phyloP scores from a whole-genome alignment of 1,284 basidiomycete genomes.

The Cryptococcus maquisensis region DNA sequence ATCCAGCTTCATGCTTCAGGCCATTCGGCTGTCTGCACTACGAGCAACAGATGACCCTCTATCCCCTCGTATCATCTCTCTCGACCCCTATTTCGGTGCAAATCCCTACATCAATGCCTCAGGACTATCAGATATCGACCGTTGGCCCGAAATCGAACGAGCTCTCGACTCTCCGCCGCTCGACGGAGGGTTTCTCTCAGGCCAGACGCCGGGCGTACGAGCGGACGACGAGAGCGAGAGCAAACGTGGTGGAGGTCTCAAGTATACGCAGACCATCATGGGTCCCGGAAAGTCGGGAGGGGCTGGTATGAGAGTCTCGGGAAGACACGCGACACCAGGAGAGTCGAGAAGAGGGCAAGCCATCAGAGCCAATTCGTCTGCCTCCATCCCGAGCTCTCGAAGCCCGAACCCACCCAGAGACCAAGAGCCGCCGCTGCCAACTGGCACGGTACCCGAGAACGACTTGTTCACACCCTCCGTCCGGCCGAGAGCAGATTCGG shows the following conservation, averaged over 20 bases:
- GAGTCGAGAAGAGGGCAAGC: slow-evolving; percentile 9
- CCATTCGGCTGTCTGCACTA: slow-evolving; percentile 77
- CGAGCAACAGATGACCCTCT: slow-evolving; percentile 79
- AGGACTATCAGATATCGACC: slow-evolving; percentile 66
- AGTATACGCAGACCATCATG: slow-evolving; percentile 82
- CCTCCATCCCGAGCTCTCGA: slow-evolving; percentile 2
- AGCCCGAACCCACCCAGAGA: neutral
- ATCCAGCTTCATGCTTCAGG: slow-evolving; percentile 75
- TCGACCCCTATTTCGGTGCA: slow-evolving; percentile 58
- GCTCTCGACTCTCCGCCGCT: slow-evolving; percentile 50
- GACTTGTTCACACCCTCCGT: slow-evolving; percentile 27
- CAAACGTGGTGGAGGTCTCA: slow-evolving; percentile 57
- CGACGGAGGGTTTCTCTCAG: slow-evolving; percentile 51
- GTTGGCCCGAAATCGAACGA: slow-evolving; percentile 76
- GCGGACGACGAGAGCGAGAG: slow-evolving; percentile 3
- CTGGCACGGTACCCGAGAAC: slow-evolving; percentile 14
- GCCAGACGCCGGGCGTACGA: neutral
- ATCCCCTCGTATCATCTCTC: slow-evolving; percentile 70
- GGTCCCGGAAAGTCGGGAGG: slow-evolving; percentile 58
- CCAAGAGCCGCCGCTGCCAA: too few relatives aligned
- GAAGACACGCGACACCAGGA: slow-evolving; percentile 12
- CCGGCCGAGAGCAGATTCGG: slow-evolving; percentile 39
- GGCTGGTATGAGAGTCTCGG: slow-evolving; percentile 61
- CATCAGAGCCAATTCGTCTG: slow-evolving; percentile 22
- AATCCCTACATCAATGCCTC: slow-evolving; percentile 78